Base-by-base conservation (phyloP, 805 yeast species). In the Yarrowia porcina region DNA sequence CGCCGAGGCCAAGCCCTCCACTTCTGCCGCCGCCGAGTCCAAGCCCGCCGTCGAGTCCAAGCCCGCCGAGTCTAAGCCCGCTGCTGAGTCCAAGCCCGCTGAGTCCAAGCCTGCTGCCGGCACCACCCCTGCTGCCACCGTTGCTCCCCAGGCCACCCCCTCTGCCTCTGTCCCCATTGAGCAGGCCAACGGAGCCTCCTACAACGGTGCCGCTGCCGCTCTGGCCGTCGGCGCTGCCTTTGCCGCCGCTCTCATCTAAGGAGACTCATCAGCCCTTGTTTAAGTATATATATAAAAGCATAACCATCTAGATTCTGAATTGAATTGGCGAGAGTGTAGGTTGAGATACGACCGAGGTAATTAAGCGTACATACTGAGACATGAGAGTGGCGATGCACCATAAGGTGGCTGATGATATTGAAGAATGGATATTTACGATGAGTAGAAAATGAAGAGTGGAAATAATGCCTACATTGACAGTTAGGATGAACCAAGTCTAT, bases 191-290 rank as follows among this genome's bases (percentile, higher is more conserved):
- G 61, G 49, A 12, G 61, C 61, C 30, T 28, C 61, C n/a, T 41
- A 39, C 61, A 56, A 39, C 61, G 47, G 47, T 30, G 61, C 61
- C 21, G 61, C 39, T 17, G 61, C 61, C 30, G 61, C 49, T 39
- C 59, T 52, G 18, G 61, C 49, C 49, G 30, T 56, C 30, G 61
- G 61, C 13, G 61, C 61, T 23, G 61, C 61, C 23, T 39, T 56
- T 30, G 61, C 61, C 32, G 61, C 61, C 21, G 61, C 61, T n/a
- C 61, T 56, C 49, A 39, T 56, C 49, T 56, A 56, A 56, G 61
- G 20, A 35, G 56, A 32, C 36, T 12, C 52, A 45, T 10, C 50
- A 45, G 28, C 56, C 21, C 36, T 45, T 28, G 39, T 49, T 33
- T 20, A 32, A 33, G 56, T 49, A 49, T 49, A 49, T 49, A 49